Conservation (phyloP, 495 filamentous ascomycete species). For the Penicillium chermesinum region DNA sequence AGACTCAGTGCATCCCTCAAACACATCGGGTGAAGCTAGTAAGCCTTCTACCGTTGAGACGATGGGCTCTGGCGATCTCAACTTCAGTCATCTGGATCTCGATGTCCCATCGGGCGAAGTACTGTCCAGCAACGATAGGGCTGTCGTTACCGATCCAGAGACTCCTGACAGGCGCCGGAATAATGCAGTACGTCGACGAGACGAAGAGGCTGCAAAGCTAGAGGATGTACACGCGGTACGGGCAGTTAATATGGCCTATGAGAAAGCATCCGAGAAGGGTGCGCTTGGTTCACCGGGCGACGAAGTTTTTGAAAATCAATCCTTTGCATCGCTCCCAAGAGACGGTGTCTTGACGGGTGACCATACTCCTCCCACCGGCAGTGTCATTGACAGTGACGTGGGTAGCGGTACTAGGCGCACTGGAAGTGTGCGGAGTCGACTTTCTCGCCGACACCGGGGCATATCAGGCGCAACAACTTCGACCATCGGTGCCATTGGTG, state of each 20-base stretch:
- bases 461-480: constrained; percentile 78
- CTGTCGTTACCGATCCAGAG: constrained; percentile 38
- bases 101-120: constrained; percentile 36
- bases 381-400: constrained; percentile 61
- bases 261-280: constrained; percentile 36
- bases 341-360: constrained; percentile 43
- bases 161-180: constrained; percentile 35
- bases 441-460: constrained; percentile 69
- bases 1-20: constrained; percentile 15
- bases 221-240: constrained; percentile 55
- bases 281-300: constrained; percentile 24
- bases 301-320: constrained; percentile 30
- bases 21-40: constrained; percentile 34
- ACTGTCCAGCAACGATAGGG: constrained; percentile 34
- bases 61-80: constrained; percentile 81
- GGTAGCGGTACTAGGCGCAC: constrained; percentile 55
- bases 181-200: constrained; percentile 36
- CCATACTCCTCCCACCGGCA: constrained; percentile 59
- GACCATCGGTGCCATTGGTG: constrained; percentile 65
- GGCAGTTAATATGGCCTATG: constrained; percentile 59
- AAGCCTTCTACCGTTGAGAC: constrained; percentile 83
- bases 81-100: constrained; percentile 68
- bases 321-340: constrained; percentile 26
- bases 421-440: constrained; percentile 77
- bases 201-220: constrained; percentile 49